These are phyloP conservation scores for Neurospora discreta DNA, from an alignment of 495 filamentous ascomycete species.

Conservation along the genomic window DNA sequence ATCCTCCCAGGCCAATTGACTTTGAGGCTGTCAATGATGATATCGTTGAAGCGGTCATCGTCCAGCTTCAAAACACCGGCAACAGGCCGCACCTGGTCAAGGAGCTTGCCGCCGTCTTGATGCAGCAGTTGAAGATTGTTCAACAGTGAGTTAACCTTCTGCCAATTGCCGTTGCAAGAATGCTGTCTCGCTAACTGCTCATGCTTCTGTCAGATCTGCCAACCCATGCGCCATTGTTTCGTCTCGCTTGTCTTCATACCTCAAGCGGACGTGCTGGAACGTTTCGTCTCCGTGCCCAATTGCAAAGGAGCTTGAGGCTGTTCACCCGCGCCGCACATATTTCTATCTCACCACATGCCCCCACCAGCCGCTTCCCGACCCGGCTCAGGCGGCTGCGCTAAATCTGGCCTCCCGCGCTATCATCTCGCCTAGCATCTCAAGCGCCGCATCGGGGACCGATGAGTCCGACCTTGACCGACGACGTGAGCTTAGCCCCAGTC, in stretches of 20 bases:
- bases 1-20: slow-evolving; percentile 52
- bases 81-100: slow-evolving; percentile 92
- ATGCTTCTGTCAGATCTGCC: slow-evolving; percentile 57
- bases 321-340: slow-evolving; percentile 90
- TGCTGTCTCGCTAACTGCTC: slow-evolving; percentile 22
- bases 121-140: slow-evolving; percentile 66
- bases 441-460: slow-evolving; percentile 52
- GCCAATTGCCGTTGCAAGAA: neutral
- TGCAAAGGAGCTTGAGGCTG: slow-evolving; percentile 81
- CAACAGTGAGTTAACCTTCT: slow-evolving; percentile 64
- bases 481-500: slow-evolving; percentile 70
- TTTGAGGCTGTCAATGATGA: slow-evolving; percentile 87
- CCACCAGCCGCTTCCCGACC: slow-evolving; percentile 73
- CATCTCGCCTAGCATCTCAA: slow-evolving; percentile 79
- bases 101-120: slow-evolving; percentile 76
- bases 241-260: slow-evolving; percentile 77
- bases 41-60: slow-evolving; percentile 83
- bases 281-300: slow-evolving; percentile 74
- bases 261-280: slow-evolving; percentile 75
- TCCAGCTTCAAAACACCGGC: slow-evolving; percentile 82
- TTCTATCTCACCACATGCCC: slow-evolving; percentile 83
- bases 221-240: slow-evolving; percentile 93
- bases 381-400: slow-evolving; percentile 33
- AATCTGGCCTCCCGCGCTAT: slow-evolving; percentile 40
- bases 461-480: slow-evolving; percentile 62